A percentile compares a stretch with the other conserved stretches of the same genome.
Evolutionary conservation across 2,329 filamentous ascomycete species (phyloP).

Genomic region (Ophiostoma ulmi): DNA sequence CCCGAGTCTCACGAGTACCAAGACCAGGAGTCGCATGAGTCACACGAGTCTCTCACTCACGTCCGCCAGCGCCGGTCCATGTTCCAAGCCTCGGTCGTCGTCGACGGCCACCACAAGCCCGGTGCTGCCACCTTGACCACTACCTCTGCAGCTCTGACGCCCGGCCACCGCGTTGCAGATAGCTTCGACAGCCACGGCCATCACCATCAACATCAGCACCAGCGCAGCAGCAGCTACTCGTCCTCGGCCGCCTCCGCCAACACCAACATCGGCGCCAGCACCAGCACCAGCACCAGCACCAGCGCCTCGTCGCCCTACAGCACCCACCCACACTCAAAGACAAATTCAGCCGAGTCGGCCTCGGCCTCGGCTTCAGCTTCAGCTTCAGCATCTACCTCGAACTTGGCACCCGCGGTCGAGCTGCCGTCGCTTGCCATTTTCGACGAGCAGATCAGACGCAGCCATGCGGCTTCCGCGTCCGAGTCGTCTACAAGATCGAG

Average conservation of each 20-base stretch:
- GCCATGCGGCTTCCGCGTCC: not conserved
- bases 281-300: not conserved
- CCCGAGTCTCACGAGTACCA: not conserved
- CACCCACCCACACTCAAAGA: conserved; percentile 3
- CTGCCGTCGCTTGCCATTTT: not conserved
- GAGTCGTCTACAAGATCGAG: not conserved
- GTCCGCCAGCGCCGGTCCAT: no score
- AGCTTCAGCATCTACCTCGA: not conserved
- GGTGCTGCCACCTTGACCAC: no score
- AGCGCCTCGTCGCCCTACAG: not conserved
- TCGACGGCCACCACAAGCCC: not conserved
- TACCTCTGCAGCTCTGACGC: no score
- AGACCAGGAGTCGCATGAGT: not conserved
- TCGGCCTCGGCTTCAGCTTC: not conserved
- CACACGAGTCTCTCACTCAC: no score
- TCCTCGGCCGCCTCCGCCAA: not conserved
- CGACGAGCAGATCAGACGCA: not conserved
- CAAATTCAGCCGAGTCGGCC: not conserved
- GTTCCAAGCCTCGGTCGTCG: not conserved
- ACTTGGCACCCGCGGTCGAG: not conserved
- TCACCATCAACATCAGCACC: no score
- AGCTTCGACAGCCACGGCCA: no score
- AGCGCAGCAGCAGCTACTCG: not conserved
- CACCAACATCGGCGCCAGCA: not conserved
- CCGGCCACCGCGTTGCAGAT: no score